These are phyloP conservation scores for Thelephora aurantiotincta DNA, from an alignment of 768 basidiomycete genomes.

Conservation along the genomic window DNA sequence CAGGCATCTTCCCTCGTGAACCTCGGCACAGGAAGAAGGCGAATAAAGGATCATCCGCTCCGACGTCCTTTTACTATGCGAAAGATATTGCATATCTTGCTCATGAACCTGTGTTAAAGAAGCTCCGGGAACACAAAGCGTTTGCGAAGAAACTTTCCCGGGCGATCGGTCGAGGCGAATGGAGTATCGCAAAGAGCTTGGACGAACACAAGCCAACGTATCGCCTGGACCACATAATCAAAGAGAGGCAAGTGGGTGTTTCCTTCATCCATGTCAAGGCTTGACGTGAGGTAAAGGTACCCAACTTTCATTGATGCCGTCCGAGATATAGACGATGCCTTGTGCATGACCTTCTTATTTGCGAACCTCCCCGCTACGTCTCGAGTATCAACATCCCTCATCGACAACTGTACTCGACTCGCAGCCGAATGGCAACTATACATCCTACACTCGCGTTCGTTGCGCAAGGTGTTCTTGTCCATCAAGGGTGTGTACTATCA, in stretches of 20 bases:
- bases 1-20: conserved; percentile 96
- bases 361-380: conserved; percentile 80
- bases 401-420: conserved; percentile 82
- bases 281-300: conserved; percentile 41
- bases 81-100: conserved; percentile 97
- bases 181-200: conserved; percentile 85
- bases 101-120: conserved; percentile 90
- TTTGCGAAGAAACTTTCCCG: conserved; percentile 94
- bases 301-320: conserved; percentile 93
- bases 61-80: conserved; percentile 94
- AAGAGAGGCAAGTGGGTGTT: conserved; percentile 61
- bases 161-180: conserved; percentile 89
- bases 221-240: conserved; percentile 88
- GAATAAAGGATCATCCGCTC: conserved; percentile 94
- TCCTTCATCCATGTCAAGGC: neutral
- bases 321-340: conserved; percentile 91
- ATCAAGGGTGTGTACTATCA: conserved; percentile 99
- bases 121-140: conserved; percentile 92
- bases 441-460: conserved; percentile 71
- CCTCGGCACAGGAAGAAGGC: conserved; percentile 84
- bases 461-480: conserved; percentile 87
- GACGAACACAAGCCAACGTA: conserved; percentile 91
- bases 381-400: conserved; percentile 66
- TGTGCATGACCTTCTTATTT: conserved; percentile 91
- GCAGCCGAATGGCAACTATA: conserved; percentile 96